A percentile compares a stretch with the other conserved stretches of the same genome.
These are phyloP conservation scores for Aspergillus sparsus DNA, from an alignment of 495 filamentous ascomycete genomes.

Conservation along the genomic window DNA sequence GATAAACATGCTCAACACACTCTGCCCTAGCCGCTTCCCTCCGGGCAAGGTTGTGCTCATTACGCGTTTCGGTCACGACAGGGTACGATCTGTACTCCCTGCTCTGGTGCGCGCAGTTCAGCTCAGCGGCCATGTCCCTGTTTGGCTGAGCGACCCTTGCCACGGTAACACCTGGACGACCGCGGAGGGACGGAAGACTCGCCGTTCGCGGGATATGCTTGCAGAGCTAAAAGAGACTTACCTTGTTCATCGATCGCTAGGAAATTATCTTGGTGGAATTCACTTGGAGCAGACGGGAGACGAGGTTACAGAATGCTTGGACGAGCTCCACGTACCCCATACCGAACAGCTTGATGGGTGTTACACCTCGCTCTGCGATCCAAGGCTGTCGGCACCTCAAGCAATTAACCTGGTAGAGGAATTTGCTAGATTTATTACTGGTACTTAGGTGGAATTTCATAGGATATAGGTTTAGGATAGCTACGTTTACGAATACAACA, in stretches of 20 bases:
- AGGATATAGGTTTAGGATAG: background rate
- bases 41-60: slow-evolving; percentile 7
- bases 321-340: slow-evolving; percentile 6
- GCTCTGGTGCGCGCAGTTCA: slow-evolving; percentile 12
- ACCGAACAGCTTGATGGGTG: background rate
- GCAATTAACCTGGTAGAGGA: slow-evolving; percentile 2
- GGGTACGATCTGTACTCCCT: slow-evolving; percentile 4
- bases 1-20: slow-evolving; percentile 2
- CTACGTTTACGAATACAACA: background rate
- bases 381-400: slow-evolving; percentile 2
- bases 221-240: slow-evolving; percentile 5
- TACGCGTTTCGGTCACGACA: slow-evolving; percentile 4
- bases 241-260: background rate
- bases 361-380: slow-evolving; percentile 12
- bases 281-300: slow-evolving; percentile 18
- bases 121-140: slow-evolving; percentile 9
- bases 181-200: slow-evolving; percentile 7
- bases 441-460: background rate
- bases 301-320: slow-evolving; percentile 9
- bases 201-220: background rate
- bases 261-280: slow-evolving; percentile 5
- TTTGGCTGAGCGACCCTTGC: slow-evolving; percentile 17
- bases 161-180: slow-evolving; percentile 10
- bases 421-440: slow-evolving; percentile 2
- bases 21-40: background rate